Evolutionary conservation across 371 early-diverging fungal genomes (phyloP), one percentile per base, ranked within the genome.

Genomic region (Mucor racemosus): DNA sequence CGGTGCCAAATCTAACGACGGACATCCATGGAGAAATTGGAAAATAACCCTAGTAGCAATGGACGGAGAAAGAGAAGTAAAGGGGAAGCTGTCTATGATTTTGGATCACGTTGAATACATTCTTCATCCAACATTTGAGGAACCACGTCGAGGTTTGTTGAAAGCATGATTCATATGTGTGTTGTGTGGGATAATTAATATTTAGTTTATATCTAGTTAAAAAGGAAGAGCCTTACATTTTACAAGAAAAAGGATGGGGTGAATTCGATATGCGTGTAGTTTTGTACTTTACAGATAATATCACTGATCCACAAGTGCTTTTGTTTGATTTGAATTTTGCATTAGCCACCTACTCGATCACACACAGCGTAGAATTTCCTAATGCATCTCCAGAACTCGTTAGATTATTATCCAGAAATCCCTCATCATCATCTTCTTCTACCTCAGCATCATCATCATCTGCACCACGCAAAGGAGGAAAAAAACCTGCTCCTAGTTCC

Each of bases 181-280:
- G 26, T 26, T 26, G 26, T 26, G 26, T 26, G 26, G 26, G 26
- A 26, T 26, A 26, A 3, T 26, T 1, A 26, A 26, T 26, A 26
- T 26, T 26, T 26, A 1, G 26, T 26, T 26, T 26, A 3, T 26
- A 3, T 26, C 17, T 38, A 91, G 92, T 87, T 58, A 78, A 84
- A 34, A 75, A 69, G 19, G 86, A 82, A 15, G 84, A 87, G 68
- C 92, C 92, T 14, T 92, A 84, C 55, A 48, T 71, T 35, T 71
- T 90, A 17, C 77, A 81, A 66, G 88, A 91, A 68, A 81, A 87
- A 67, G 91, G 91, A 44, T 91, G 91, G 91, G 91, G 91, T 55
- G 89, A 89, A 70, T 91, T 91, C 62, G 91, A 91, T 71, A 78
- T 91, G 78, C 76, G 82, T 14, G 79, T 89, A 34, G 72, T 82